phyloP scores from a whole-genome alignment of 768 basidiomycete genomes.

The Pulveroboletus ravenelii region DNA sequence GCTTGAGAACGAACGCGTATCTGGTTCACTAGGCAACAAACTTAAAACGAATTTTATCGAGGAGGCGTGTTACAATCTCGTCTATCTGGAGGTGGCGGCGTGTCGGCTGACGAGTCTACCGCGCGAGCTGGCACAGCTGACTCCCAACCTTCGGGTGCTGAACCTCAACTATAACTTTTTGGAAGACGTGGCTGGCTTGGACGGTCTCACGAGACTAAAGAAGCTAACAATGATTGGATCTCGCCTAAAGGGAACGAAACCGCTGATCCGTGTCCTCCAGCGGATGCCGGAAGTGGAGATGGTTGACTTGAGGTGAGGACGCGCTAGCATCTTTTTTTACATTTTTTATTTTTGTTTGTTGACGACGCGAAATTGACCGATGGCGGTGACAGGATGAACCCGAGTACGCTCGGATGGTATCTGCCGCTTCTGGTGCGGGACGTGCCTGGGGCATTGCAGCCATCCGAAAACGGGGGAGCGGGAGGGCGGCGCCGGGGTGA shows the following conservation, averaged over 20 bases:
- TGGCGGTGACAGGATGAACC: conserved; percentile 75
- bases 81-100: conserved; percentile 87
- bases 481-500: conserved; percentile 27
- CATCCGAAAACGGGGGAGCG: conserved; percentile 40
- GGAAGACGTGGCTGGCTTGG: conserved; percentile 63
- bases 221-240: conserved; percentile 87
- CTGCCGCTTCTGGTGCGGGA: conserved; percentile 77
- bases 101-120: conserved; percentile 80
- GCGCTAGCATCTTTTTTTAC: neutral
- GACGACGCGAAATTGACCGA: conserved; percentile 27
- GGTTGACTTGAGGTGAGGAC: conserved; percentile 80
- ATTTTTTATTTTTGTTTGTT: neutral
- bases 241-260: conserved; percentile 69
- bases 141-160: conserved; percentile 84
- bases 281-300: conserved; percentile 79
- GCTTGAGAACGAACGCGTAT: conserved; percentile 19
- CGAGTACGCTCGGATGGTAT: conserved; percentile 95
- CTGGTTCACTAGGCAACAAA: conserved; percentile 59
- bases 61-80: conserved; percentile 81
- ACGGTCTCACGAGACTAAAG: conserved; percentile 68
- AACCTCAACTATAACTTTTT: conserved; percentile 98
- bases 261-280: conserved; percentile 65
- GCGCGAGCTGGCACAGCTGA: conserved; percentile 51
- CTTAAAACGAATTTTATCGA: conserved; percentile 56
- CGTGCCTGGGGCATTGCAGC: conserved; percentile 61